Percentiles rank a stretch among this genome's conserved stretches.
Conservation (phyloP, 164 flowering plant genomes). For the Hamamelis virginiana region DNA sequence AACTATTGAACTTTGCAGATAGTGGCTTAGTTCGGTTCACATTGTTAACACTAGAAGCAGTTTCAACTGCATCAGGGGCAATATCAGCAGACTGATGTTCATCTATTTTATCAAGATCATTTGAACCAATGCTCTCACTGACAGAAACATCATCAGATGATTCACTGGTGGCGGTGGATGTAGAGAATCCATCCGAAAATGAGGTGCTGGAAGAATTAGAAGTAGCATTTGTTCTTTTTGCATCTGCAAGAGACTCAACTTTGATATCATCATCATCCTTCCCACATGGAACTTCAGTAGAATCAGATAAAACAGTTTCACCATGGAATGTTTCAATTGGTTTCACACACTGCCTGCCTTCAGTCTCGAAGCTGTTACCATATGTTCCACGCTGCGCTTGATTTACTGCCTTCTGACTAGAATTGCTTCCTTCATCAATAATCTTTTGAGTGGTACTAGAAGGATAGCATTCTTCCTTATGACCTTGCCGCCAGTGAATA, state of each 20-base stretch:
- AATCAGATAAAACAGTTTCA: constrained; percentile 7
- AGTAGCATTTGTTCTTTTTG: constrained; percentile 17
- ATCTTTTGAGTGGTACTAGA: neutral
- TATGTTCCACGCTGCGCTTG: constrained; percentile 12
- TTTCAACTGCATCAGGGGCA: constrained; percentile 15
- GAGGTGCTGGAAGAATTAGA: constrained; percentile 28
- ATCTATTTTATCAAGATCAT: constrained; percentile 23
- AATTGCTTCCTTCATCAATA: constrained; percentile 3
- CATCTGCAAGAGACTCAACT: constrained; percentile 22
- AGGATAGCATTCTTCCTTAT: constrained; percentile 24
- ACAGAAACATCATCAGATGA: constrained; percentile 38
- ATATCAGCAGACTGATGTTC: constrained; percentile 17
- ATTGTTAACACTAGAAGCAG: neutral
- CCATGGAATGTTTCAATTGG: constrained; percentile 9
- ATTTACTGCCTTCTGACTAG: constrained; percentile 10
- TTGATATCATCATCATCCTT: constrained; percentile 16
- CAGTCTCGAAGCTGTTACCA: constrained; percentile 4
- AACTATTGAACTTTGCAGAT: constrained; percentile 27
- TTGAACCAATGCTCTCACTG: constrained; percentile 27
- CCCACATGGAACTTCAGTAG: neutral
- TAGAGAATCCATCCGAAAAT: constrained; percentile 29
- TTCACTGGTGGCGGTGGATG: constrained; percentile 20
- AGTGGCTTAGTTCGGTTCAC: constrained; percentile 22
- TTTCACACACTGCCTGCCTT: neutral
- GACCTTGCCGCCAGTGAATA: constrained; percentile 28